Base-by-base conservation (phyloP, 1,139 yeast species). In the Protomyces macrosporus region DNA sequence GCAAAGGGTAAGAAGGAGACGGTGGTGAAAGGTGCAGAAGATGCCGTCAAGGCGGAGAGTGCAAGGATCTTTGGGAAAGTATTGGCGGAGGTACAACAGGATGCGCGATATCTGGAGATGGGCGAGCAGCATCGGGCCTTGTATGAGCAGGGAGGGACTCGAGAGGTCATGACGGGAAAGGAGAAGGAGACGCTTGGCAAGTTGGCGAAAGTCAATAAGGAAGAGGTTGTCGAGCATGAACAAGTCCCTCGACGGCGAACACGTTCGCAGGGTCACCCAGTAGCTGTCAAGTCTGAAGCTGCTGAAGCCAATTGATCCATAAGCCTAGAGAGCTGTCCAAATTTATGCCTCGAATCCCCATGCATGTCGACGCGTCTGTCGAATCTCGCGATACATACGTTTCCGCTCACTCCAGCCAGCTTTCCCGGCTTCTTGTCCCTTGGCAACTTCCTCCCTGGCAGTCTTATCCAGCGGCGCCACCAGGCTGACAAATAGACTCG, bases 331-430 rank as follows among this genome's bases (percentile, higher is more conserved):
- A 51, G 16, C 16, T 51, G 10, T 5, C 9, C n/a, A 12, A 7
- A 7, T 6, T 7, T 52, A 36, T 9, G 39, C 55, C 5, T 16
- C 23, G 39, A 45, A n/a, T 7, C 62, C 62, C 65, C 65, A 63
- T 14, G 45, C 30, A 5, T 40, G 54, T 36, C 59, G 45, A 40
- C 55, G 57, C n/a, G 51, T 40, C 23, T 50, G 58, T 39, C 65
- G 37, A 30, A 58, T 57, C 39, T 58, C 54, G 32, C 54, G 58
- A 48, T 33, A 54, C 40, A 53, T 48, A 35, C 56, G 61, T 23
- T 54, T 56, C 9, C 58, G 50, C 12, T 63, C 65, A 12, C 57
- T 55, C 65, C 65, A 63, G 30, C 33, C 40, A 12, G 53, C 55
- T 23, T 37, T 63, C 35, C 39, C 48, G 6, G 53, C 65, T 32